phyloP scores from a whole-genome alignment of 139 green algal genomes.

The Tetradesmus obliquus region DNA sequence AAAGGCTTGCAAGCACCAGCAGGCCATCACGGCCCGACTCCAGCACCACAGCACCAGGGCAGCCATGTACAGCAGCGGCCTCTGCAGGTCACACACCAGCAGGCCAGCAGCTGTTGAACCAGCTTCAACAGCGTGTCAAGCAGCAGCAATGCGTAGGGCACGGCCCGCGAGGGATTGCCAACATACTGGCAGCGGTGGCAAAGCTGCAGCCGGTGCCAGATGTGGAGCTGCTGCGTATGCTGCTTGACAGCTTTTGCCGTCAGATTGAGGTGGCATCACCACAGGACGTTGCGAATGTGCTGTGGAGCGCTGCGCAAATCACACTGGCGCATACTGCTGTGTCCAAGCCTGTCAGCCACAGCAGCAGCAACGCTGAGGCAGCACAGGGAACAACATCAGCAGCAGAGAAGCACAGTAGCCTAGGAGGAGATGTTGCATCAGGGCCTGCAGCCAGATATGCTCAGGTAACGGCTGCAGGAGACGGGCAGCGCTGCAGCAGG shows the following conservation, averaged over 20 bases:
- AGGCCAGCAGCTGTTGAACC: neutral
- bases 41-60: too few relatives aligned
- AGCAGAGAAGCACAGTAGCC: too few relatives aligned
- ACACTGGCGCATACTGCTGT: neutral
- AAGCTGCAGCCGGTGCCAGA: slow-evolving; percentile 9
- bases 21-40: too few relatives aligned
- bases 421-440: too few relatives aligned
- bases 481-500: too few relatives aligned
- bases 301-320: slow-evolving; percentile 1
- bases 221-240: neutral
- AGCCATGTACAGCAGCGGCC: neutral
- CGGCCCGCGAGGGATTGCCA: slow-evolving; percentile 14
- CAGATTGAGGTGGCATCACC: neutral
- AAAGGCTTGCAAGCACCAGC: neutral
- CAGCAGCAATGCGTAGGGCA: neutral
- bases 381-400: too few relatives aligned
- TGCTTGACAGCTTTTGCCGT: neutral
- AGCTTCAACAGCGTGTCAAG: neutral
- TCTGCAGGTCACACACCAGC: neutral
- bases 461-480: too few relatives aligned
- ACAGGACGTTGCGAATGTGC: slow-evolving; percentile 17
- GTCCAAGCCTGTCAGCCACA: too few relatives aligned
- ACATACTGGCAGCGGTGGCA: neutral
- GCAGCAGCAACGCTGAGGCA: too few relatives aligned
- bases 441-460: too few relatives aligned